These are phyloP conservation scores for Copromyces sp. DNA, from an alignment of 495 filamentous ascomycete species.

Conservation along the genomic window DNA sequence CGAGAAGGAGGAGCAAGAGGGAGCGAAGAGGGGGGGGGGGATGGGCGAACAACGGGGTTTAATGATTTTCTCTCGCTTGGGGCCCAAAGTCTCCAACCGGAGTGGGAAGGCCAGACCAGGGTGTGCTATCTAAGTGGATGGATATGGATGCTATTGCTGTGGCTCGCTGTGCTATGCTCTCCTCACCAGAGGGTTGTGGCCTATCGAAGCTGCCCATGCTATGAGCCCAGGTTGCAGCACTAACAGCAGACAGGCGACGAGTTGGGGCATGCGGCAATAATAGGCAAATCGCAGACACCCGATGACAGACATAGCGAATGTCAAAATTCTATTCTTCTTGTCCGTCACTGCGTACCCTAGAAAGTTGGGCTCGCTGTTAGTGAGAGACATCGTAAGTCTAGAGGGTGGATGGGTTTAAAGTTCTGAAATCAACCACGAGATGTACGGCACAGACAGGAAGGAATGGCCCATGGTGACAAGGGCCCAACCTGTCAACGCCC, in stretches of 20 bases:
- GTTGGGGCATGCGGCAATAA: not conserved
- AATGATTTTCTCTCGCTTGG: slow-evolving; percentile 23
- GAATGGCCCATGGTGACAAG: slow-evolving; percentile 4
- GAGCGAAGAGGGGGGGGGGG: slow-evolving; percentile 13
- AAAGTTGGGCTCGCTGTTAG: not conserved
- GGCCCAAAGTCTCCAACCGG: not conserved
- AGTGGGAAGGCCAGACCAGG: slow-evolving; percentile 1
- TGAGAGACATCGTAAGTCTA: too few relatives aligned
- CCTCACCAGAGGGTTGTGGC: not conserved
- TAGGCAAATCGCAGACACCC: not conserved
- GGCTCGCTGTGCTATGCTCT: not conserved
- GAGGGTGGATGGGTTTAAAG: too few relatives aligned
- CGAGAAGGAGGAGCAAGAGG: slow-evolving; percentile 13
- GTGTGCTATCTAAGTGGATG: not conserved
- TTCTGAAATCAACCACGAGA: too few relatives aligned
- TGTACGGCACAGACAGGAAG: not conserved
- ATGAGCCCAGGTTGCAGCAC: not conserved
- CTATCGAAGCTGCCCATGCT: not conserved
- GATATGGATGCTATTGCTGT: not conserved
- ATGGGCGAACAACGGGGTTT: slow-evolving; percentile 28
- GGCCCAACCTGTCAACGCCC: not conserved
- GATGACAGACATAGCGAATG: not conserved
- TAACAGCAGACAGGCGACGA: not conserved
- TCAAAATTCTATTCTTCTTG: not conserved
- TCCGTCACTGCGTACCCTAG: not conserved